Conservation (phyloP, 208 protist species). For the Acanthamoeba triangularis region DNA sequence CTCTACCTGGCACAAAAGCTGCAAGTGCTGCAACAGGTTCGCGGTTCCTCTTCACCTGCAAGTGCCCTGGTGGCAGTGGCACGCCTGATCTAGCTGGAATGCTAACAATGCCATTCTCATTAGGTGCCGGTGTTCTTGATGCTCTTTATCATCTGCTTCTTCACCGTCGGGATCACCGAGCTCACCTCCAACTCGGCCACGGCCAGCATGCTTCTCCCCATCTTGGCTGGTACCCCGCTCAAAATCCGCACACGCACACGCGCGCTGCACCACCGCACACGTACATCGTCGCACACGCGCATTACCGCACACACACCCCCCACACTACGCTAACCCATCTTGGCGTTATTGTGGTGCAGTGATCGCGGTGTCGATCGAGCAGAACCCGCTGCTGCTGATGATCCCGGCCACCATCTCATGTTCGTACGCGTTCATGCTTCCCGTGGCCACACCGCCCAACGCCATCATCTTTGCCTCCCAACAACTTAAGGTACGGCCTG, state of each 20-base stretch:
- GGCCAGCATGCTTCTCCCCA: conserved; percentile 61
- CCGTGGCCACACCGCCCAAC: conserved; percentile 69
- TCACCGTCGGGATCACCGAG: conserved; percentile 56
- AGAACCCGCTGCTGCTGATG: conserved; percentile 63
- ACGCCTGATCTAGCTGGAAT: background rate
- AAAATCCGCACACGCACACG: no score
- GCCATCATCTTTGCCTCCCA: conserved; percentile 67
- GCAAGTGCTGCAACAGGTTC: background rate
- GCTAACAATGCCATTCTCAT: background rate
- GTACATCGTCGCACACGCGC: background rate
- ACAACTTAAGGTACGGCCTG: background rate
- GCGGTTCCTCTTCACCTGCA: background rate
- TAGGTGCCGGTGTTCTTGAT: conserved; percentile 65
- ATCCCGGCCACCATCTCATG: conserved; percentile 52
- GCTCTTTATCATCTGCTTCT: conserved; percentile 52
- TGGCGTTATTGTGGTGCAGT: background rate
- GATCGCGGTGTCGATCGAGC: conserved; percentile 68
- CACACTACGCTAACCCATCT: background rate
- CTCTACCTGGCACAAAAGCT: conserved; percentile 53
- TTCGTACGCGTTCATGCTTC: conserved; percentile 78
- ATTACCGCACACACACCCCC: no score
- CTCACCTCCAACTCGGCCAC: conserved; percentile 62
- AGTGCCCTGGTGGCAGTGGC: background rate
- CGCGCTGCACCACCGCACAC: no score
- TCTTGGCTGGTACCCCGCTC: background rate